Base-by-base conservation (phyloP, 2,329 filamentous ascomycete genomes). In the Hymenoscyphus repandus region DNA sequence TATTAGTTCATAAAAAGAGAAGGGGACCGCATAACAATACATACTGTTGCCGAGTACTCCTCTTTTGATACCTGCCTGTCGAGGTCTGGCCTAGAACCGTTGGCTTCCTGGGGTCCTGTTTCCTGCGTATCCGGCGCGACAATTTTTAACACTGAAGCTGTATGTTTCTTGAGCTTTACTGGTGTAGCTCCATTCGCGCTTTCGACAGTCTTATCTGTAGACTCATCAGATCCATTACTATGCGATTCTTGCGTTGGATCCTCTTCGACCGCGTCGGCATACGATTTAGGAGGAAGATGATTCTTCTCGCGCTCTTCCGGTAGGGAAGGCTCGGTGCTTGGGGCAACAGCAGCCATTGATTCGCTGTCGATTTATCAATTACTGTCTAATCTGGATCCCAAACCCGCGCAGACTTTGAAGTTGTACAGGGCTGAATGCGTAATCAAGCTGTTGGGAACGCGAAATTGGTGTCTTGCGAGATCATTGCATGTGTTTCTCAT, bases 261-360 rank as follows among this genome's bases (percentile, higher is more conserved):
- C 44, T 62, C 55, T 47, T 66, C 59, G 4, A 58, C 62, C 30
- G 62, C 70, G 56, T 67, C 66, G 41, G 66, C 68, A 50, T 71
- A 72, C 22, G 67, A 70, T 54, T 71, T 73, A 12, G 57, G 70
- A 36, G 65, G 60, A 7, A 69, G 61, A 38, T 66, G 49, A 27
- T 64, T 52, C 48, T 65, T 60, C 52, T 64, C 55, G 50, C 65
- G 65, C 37, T 65, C 66, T 45, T 62, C 56, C 11, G 65, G 62
- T 11, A 58, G 36, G 22, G 67, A 61, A 27, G 68, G 65, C 53
- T 69, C 66, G 6, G 62, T 37, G 47, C 58, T 62, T 34, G 57
- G 55, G 36, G 32, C 41, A 27, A 45, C 6, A 6, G 56, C 49
- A 49, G 56, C 53, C 59, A 61, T 61, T 45, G 22, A 15, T 22